Percentiles rank a stretch among this genome's conserved stretches.
phyloP scores from a whole-genome alignment of 78 protist genomes.

The slime mould (Dictyostelium discoideum) region DNA sequence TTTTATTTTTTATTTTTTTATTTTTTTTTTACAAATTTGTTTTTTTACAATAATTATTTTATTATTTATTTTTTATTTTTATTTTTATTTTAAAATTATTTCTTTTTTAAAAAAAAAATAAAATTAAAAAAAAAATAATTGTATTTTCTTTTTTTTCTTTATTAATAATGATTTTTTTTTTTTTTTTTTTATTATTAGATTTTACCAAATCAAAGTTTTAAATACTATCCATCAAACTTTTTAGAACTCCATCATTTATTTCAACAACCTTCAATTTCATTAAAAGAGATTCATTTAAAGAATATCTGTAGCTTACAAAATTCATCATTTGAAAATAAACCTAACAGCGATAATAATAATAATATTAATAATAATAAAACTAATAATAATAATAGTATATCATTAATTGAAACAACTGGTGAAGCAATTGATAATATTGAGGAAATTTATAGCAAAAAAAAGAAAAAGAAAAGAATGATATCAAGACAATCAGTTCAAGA shows the following conservation, averaged over 20 bases:
- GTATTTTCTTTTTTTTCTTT: not conserved
- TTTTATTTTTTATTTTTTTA: not conserved
- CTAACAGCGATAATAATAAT: not conserved
- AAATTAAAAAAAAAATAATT: too few relatives aligned
- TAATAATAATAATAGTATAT: not conserved
- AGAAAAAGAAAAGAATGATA: constrained; percentile 15
- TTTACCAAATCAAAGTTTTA: not conserved
- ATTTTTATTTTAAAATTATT: too few relatives aligned
- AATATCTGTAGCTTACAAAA: not conserved
- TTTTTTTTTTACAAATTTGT: not conserved
- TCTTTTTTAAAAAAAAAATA: too few relatives aligned
- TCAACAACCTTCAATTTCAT: not conserved
- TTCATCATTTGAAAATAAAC: not conserved
- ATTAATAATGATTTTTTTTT: too few relatives aligned
- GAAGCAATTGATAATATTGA: not conserved
- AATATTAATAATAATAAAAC: not conserved
- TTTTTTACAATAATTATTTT: not conserved
- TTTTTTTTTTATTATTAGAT: not conserved
- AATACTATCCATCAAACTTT: constrained; percentile 11
- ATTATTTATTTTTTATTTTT: not conserved
- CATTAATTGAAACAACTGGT: not conserved
- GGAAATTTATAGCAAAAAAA: not conserved
- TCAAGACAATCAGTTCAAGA: constrained; percentile 37
- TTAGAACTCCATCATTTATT: constrained; percentile 19
- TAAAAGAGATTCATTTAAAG: constrained; percentile 31